Evolutionary conservation across 1,284 basidiomycete genomes (phyloP).

Genomic region (Cutaneotrichosporon sp.): DNA sequence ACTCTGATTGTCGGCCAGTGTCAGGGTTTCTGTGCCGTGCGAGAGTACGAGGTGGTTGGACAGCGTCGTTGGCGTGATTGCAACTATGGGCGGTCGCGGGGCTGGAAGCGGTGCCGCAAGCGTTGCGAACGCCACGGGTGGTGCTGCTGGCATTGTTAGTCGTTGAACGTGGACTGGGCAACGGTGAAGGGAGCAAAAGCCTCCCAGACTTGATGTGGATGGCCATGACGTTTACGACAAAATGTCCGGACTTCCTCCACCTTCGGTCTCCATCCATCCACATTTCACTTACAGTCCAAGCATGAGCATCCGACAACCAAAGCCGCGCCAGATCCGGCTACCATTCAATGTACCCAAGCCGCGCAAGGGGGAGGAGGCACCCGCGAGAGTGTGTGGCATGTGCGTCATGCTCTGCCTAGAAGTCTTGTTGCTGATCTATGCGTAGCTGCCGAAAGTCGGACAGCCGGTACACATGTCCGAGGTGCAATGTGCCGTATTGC

Average conservation of each 20-base stretch:
- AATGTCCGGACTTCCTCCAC: slow-evolving; percentile 1
- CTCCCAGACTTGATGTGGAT: no score
- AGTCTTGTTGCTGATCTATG: neutral
- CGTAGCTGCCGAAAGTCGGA: slow-evolving; percentile 41
- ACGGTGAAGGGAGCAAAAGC: neutral
- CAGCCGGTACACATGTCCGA: slow-evolving; percentile 45
- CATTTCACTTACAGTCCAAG: neutral
- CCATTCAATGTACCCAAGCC: slow-evolving; percentile 42
- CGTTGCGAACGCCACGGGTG: slow-evolving; percentile 39
- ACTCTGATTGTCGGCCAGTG: slow-evolving; percentile 42
- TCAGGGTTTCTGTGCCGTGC: slow-evolving; percentile 38
- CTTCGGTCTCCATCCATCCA: neutral
- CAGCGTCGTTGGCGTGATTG: slow-evolving; percentile 38
- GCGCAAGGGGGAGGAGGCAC: slow-evolving; percentile 20
- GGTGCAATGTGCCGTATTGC: slow-evolving; percentile 47
- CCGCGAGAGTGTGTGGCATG: slow-evolving; percentile 37
- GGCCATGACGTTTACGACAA: neutral
- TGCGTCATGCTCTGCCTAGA: slow-evolving; percentile 13
- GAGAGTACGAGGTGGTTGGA: slow-evolving; percentile 42
- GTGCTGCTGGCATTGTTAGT: slow-evolving; percentile 32
- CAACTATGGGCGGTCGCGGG: slow-evolving; percentile 39
- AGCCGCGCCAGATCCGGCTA: slow-evolving; percentile 37
- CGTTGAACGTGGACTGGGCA: neutral
- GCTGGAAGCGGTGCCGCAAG: slow-evolving; percentile 28
- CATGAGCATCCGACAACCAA: slow-evolving; percentile 45